A percentile compares a stretch with the other conserved stretches of the same genome.
Evolutionary conservation across 2,329 filamentous ascomycete species (phyloP).

Genomic region (Canariomyces notabilis): DNA sequence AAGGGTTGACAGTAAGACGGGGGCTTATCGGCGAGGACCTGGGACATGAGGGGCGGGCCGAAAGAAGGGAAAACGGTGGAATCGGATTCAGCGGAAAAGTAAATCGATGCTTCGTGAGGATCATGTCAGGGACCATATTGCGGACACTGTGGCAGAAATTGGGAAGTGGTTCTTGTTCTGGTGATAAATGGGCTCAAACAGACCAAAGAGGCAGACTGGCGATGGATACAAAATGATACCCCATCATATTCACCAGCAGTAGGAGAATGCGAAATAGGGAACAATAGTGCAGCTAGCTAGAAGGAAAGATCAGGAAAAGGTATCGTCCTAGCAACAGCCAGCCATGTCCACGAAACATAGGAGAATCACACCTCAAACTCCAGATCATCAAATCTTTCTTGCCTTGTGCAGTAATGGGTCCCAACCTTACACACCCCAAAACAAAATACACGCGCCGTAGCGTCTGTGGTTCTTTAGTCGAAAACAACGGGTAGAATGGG

Average conservation of each 20-base stretch:
- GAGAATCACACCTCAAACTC: constrained; percentile 2
- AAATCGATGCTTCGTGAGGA: no score
- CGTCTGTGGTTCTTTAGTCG: neutral
- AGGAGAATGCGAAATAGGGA: no score
- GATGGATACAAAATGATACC: no score
- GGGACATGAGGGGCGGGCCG: neutral
- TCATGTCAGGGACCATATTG: no score
- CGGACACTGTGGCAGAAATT: no score
- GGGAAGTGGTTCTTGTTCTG: no score
- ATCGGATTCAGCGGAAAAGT: no score
- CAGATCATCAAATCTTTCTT: neutral
- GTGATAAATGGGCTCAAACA: no score
- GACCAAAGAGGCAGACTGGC: no score
- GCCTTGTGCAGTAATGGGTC: neutral
- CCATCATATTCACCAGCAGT: no score
- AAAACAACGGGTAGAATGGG: neutral
- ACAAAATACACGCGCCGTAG: neutral
- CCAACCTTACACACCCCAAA: neutral
- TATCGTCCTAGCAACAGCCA: constrained; percentile 4
- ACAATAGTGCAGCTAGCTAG: neutral
- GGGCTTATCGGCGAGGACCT: constrained; percentile 4
- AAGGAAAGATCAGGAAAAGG: constrained; percentile 5
- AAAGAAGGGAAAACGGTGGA: no score
- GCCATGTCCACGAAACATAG: neutral
- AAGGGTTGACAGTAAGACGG: constrained; percentile 33